phyloP scores from a whole-genome alignment of 176 grass and related monocot genomes.

The Puccinellia tenuiflora region DNA sequence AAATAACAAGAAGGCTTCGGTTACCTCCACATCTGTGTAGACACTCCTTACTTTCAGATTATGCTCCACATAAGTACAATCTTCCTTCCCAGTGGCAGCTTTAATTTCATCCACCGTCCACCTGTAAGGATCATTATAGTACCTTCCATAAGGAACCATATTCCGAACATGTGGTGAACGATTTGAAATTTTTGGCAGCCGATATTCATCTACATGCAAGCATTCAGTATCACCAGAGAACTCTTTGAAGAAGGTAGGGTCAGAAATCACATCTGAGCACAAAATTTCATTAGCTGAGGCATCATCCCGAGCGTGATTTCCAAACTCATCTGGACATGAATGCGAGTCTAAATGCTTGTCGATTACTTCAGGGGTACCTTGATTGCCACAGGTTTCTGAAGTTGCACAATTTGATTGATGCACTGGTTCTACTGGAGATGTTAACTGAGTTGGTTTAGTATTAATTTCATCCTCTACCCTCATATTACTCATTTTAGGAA shows the following conservation, averaged over 20 bases:
- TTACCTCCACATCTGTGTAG: slow-evolving; percentile 84
- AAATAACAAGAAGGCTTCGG: slow-evolving; percentile 23
- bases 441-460: neutral
- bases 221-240: slow-evolving; percentile 40
- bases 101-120: slow-evolving; percentile 81
- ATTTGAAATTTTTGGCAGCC: slow-evolving; percentile 14
- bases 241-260: slow-evolving; percentile 60
- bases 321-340: slow-evolving; percentile 6
- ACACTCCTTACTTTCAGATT: slow-evolving; percentile 83
- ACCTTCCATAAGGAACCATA: slow-evolving; percentile 19
- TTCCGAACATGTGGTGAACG: slow-evolving; percentile 14
- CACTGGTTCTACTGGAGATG: neutral
- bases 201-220: slow-evolving; percentile 22
- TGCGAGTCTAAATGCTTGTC: slow-evolving; percentile 6
- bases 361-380: slow-evolving; percentile 26
- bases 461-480: slow-evolving; percentile 23
- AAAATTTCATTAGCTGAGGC: slow-evolving; percentile 17
- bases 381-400: slow-evolving; percentile 16
- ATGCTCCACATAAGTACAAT: slow-evolving; percentile 66
- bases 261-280: slow-evolving; percentile 44
- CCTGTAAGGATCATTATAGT: slow-evolving; percentile 54
- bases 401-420: slow-evolving; percentile 25
- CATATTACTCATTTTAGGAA: slow-evolving; percentile 29
- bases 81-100: slow-evolving; percentile 70
- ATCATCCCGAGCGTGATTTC: slow-evolving; percentile 15